These are phyloP conservation scores for Blastobotrys robertii DNA, from an alignment of 805 yeast species.

Conservation along the genomic window DNA sequence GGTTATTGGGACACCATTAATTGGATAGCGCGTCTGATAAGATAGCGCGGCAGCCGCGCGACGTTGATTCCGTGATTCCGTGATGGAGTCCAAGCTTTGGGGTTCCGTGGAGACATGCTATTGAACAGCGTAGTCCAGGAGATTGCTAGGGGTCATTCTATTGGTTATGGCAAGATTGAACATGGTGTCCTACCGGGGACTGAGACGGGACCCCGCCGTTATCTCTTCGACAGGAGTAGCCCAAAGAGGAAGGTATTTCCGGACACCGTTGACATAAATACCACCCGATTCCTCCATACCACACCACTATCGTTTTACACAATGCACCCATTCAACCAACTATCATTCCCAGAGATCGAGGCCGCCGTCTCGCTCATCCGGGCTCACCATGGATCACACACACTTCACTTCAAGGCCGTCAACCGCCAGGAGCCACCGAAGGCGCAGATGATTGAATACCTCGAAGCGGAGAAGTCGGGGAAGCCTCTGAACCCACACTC, in stretches of 20 bases:
- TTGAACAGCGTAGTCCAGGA: too few relatives aligned
- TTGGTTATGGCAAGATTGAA: too few relatives aligned
- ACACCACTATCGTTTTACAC: too few relatives aligned
- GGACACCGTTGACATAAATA: neutral
- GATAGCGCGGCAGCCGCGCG: too few relatives aligned
- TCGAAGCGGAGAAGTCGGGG: constrained; percentile 55
- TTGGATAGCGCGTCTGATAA: too few relatives aligned
- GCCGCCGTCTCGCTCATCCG: constrained; percentile 20
- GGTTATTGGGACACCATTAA: too few relatives aligned
- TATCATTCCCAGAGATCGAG: constrained; percentile 24
- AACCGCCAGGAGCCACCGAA: constrained; percentile 60
- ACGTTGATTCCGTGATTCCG: too few relatives aligned
- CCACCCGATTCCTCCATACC: too few relatives aligned
- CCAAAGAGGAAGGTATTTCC: neutral
- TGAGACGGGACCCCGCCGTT: neutral
- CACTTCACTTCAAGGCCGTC: constrained; percentile 25
- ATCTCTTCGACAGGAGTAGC: neutral
- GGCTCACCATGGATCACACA: constrained; percentile 21
- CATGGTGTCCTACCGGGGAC: too few relatives aligned
- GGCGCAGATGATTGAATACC: constrained; percentile 53
- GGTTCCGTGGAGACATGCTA: too few relatives aligned
- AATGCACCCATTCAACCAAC: constrained; percentile 27
- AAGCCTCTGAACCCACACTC: constrained; percentile 33
- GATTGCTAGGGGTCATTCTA: too few relatives aligned
- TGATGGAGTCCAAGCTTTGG: too few relatives aligned